These are phyloP conservation scores for Ustilago cynodontis DNA, from an alignment of 1,284 basidiomycete species.

Conservation along the genomic window DNA sequence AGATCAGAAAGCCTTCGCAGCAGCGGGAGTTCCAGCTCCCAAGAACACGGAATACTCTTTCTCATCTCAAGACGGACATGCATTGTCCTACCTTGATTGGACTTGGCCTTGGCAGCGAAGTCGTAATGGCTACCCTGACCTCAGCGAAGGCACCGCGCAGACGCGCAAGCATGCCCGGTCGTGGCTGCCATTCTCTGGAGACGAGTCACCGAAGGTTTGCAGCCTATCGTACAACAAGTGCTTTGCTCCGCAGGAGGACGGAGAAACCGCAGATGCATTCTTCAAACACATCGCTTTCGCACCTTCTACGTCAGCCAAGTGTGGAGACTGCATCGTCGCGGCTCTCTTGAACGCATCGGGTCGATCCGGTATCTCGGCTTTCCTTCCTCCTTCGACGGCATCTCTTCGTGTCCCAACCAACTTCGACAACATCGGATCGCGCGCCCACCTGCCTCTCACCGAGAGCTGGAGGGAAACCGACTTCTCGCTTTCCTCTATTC, in stretches of 20 bases:
- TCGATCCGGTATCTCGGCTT: slow-evolving; percentile 28
- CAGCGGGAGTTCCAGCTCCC: slow-evolving; percentile 33
- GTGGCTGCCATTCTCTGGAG: neutral
- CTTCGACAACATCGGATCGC: slow-evolving; percentile 11
- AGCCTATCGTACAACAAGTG: slow-evolving; percentile 16
- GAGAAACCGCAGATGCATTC: slow-evolving; percentile 29
- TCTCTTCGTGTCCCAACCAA: slow-evolving; percentile 1
- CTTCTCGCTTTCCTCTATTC: slow-evolving; percentile 33
- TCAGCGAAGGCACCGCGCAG: slow-evolving; percentile 7
- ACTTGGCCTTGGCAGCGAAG: slow-evolving; percentile 48
- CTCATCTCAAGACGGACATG: slow-evolving; percentile 47
- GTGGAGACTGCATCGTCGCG: slow-evolving; percentile 50
- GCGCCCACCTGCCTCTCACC: slow-evolving; percentile 45
- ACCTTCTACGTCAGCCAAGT: slow-evolving; percentile 14
- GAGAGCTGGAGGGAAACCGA: slow-evolving; percentile 27
- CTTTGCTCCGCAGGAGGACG: slow-evolving; percentile 7
- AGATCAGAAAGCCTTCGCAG: slow-evolving; percentile 14
- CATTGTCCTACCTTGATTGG: slow-evolving; percentile 49
- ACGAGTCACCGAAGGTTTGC: slow-evolving; percentile 19
- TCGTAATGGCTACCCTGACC: slow-evolving; percentile 49
- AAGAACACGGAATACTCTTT: slow-evolving; percentile 55
- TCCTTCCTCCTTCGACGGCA: slow-evolving; percentile 31
- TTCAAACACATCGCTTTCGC: slow-evolving; percentile 52
- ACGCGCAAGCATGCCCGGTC: slow-evolving; percentile 19
- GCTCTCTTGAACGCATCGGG: slow-evolving; percentile 45